Conservation (phyloP, 2,329 filamentous ascomycete genomes). For the Talaromyces piceae region DNA sequence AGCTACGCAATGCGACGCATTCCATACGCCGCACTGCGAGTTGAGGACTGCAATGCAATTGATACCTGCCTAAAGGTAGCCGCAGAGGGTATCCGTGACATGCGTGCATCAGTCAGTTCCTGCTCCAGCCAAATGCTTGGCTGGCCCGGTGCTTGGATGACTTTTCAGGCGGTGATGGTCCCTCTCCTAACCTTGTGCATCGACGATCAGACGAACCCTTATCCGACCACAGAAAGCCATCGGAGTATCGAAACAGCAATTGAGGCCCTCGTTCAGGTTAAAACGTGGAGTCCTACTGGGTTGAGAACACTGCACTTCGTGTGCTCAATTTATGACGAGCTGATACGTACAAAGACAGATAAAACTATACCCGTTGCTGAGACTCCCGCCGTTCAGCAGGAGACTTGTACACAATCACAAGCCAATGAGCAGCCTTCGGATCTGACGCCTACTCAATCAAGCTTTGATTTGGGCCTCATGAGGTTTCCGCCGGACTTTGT, state of each 20-base stretch:
- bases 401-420: neutral
- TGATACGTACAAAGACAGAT: conserved; percentile 16
- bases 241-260: conserved; percentile 43
- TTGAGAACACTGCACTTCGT: conserved; percentile 57
- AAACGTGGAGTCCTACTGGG: conserved; percentile 58
- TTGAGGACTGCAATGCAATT: conserved; percentile 61
- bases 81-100: conserved; percentile 63
- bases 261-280: conserved; percentile 43
- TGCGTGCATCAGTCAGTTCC: conserved; percentile 54
- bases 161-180: conserved; percentile 74
- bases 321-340: conserved; percentile 56
- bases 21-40: conserved; percentile 42
- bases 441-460: conserved; percentile 12
- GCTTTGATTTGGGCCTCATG: conserved; percentile 12
- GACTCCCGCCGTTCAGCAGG: neutral
- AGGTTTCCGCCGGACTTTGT: conserved; percentile 13
- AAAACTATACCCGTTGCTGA: neutral
- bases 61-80: conserved; percentile 63
- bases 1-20: conserved; percentile 52
- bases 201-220: conserved; percentile 42
- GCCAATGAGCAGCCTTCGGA: neutral
- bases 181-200: conserved; percentile 65
- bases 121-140: conserved; percentile 67
- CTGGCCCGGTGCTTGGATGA: conserved; percentile 76
- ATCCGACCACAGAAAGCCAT: conserved; percentile 50